Conservation (phyloP, 768 basidiomycete genomes). For the Russula foetens region DNA sequence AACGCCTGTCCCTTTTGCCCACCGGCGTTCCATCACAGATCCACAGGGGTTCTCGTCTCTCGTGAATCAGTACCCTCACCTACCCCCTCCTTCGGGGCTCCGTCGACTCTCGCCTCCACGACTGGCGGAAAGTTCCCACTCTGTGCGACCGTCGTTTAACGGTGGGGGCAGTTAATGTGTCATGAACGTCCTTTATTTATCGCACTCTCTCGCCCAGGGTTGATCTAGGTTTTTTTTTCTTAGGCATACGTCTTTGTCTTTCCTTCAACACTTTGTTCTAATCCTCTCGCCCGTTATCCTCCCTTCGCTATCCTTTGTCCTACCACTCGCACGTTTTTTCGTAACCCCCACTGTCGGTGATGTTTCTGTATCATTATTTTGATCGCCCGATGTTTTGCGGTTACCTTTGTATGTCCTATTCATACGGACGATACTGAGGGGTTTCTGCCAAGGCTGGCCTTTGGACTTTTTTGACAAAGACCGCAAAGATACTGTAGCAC, state of each 20-base stretch:
- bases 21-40: constrained; percentile 51
- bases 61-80: constrained; percentile 40
- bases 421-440: constrained; percentile 3
- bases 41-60: constrained; percentile 39
- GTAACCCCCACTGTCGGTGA: constrained; percentile 13
- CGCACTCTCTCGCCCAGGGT: background rate
- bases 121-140: constrained; percentile 11
- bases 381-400: constrained; percentile 15
- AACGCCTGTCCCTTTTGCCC: constrained; percentile 41
- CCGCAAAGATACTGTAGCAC: constrained; percentile 18
- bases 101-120: constrained; percentile 20
- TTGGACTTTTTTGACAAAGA: constrained; percentile 13
- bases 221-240: background rate
- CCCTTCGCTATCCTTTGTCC: constrained; percentile 4
- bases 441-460: constrained; percentile 12
- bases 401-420: constrained; percentile 9
- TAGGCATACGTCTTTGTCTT: background rate
- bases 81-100: constrained; percentile 40
- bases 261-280: background rate
- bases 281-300: background rate
- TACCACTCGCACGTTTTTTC: background rate
- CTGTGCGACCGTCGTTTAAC: constrained; percentile 15
- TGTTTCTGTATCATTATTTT: constrained; percentile 19
- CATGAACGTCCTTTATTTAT: background rate
- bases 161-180: constrained; percentile 9